Conservation (phyloP, 257 asterid species). For the Verbena officinalis region DNA sequence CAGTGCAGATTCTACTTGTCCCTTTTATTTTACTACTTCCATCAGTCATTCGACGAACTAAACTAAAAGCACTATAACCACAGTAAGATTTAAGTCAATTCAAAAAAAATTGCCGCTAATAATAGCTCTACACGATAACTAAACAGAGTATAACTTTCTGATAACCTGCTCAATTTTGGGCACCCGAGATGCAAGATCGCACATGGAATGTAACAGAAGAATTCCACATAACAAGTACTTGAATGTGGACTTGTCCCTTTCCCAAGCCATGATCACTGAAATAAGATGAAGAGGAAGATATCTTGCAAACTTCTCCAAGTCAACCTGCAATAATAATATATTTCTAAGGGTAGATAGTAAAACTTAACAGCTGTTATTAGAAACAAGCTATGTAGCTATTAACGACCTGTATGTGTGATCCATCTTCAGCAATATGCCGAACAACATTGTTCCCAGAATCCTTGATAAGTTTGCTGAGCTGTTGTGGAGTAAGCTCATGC, state of each 20-base stretch:
- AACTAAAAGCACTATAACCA: constrained; percentile 7
- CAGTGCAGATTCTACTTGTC: constrained; percentile 1
- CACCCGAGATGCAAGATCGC: constrained; percentile 88
- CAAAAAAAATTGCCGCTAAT: neutral
- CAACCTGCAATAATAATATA: constrained; percentile 60
- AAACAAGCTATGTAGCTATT: constrained; percentile 12
- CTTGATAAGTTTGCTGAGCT: constrained; percentile 72
- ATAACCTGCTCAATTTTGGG: constrained; percentile 89
- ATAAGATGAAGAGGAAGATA: constrained; percentile 89
- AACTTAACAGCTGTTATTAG: constrained; percentile 1
- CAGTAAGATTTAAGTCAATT: constrained; percentile 4
- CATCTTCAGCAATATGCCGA: constrained; percentile 58
- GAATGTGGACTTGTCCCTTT: constrained; percentile 67
- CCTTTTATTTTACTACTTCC: neutral
- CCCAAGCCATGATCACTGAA: constrained; percentile 80
- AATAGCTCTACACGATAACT: constrained; percentile 7
- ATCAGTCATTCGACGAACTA: neutral
- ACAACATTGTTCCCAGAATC: constrained; percentile 76
- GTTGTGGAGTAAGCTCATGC: constrained; percentile 80
- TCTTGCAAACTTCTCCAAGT: constrained; percentile 77
- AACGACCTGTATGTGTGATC: constrained; percentile 70
- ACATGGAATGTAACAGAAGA: constrained; percentile 81
- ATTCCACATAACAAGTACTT: constrained; percentile 88
- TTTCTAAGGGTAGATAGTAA: constrained; percentile 15
- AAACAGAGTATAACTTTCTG: constrained; percentile 23